These are phyloP conservation scores for Verticillium alfalfae DNA, from an alignment of 2,329 filamentous ascomycete genomes.

Conservation along the genomic window DNA sequence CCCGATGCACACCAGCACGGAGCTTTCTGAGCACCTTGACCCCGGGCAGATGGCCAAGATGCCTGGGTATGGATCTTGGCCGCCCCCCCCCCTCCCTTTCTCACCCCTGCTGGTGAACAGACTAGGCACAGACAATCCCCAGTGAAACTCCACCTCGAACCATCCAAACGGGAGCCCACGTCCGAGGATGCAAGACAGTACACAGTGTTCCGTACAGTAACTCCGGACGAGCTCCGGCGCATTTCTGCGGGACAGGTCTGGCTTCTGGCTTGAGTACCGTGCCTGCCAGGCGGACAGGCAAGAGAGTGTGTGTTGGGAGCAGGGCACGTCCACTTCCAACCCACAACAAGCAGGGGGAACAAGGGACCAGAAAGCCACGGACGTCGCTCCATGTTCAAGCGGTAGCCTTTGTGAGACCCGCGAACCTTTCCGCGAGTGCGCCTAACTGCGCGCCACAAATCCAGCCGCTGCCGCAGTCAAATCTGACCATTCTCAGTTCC, in stretches of 20 bases:
- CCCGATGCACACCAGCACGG: background rate
- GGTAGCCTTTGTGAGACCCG: background rate
- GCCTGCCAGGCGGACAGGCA: background rate
- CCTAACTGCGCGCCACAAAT: background rate
- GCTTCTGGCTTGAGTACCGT: background rate
- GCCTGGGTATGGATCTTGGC: too few species aligned
- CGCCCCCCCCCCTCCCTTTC: too few species aligned
- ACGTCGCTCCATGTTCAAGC: background rate
- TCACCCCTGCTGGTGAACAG: background rate
- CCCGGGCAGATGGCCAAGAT: background rate
- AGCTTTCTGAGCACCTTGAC: background rate
- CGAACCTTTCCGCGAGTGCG: background rate
- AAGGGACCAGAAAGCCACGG: too few species aligned
- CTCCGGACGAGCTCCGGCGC: background rate
- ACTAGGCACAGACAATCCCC: background rate
- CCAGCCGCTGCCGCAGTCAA: background rate
- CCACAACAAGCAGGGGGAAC: too few species aligned
- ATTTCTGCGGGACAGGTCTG: background rate
- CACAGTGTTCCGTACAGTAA: background rate
- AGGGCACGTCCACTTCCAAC: too few species aligned
- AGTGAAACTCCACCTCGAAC: background rate
- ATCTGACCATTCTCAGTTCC: background rate
- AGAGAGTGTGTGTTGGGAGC: too few species aligned
- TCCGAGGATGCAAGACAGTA: background rate
- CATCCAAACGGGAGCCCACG: background rate